A percentile compares a stretch with the other conserved stretches of the same genome.
phyloP scores from a whole-genome alignment of 345 rosid genomes.

The Gossypium turneri region DNA sequence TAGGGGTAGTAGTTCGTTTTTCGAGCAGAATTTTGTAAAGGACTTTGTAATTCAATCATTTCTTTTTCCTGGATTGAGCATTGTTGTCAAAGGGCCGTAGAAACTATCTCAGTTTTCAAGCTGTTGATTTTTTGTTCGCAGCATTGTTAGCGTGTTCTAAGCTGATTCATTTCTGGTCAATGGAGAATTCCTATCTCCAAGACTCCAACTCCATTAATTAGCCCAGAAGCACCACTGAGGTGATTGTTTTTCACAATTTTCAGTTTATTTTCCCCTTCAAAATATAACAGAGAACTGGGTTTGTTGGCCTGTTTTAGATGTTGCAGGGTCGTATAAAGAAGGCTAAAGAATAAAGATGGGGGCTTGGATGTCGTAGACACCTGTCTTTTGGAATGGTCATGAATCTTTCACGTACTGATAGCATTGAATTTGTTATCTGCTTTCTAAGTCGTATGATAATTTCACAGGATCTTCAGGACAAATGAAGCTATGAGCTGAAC shows the following conservation, averaged over 20 bases:
- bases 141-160: constrained; percentile 33
- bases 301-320: no score
- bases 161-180: constrained; percentile 48
- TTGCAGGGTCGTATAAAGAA: constrained; percentile 75
- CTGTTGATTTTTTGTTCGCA: constrained; percentile 31
- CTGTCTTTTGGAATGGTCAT: constrained; percentile 86
- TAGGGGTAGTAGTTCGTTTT: not conserved
- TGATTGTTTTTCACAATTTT: constrained; percentile 20
- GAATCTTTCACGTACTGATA: constrained; percentile 40
- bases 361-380: constrained; percentile 85
- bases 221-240: constrained; percentile 87
- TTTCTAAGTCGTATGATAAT: not conserved
- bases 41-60: no score
- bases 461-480: constrained; percentile 65
- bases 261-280: not conserved
- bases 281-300: no score
- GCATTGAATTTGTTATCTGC: not conserved
- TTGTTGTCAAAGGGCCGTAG: constrained; percentile 30
- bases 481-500: constrained; percentile 52
- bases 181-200: not conserved
- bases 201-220: constrained; percentile 91
- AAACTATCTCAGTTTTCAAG: constrained; percentile 51
- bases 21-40: not conserved
- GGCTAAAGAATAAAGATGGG: constrained; percentile 63
- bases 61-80: not conserved